These are phyloP conservation scores for Plasmodium blacklocki DNA, from an alignment of 169 alveolate species.

Conservation along the genomic window DNA sequence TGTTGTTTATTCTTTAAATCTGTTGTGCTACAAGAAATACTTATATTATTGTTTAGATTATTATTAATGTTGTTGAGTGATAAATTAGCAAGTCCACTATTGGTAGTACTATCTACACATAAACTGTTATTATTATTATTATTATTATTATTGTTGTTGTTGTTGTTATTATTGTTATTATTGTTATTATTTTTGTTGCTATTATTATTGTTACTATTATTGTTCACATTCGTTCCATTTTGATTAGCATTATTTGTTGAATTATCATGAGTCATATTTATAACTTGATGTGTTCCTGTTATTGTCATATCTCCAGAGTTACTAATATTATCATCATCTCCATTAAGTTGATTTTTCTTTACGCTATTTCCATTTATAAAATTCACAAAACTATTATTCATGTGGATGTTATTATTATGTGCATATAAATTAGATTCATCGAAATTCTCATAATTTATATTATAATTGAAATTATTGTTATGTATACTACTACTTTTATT, in stretches of 20 bases:
- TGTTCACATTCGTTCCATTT: conserved; percentile 30
- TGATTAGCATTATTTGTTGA: conserved; percentile 26
- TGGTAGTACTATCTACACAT: conserved; percentile 30
- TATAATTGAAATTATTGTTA: conserved; percentile 56
- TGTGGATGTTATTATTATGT: conserved; percentile 49
- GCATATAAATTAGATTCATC: conserved; percentile 66
- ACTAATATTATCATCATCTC: conserved; percentile 64
- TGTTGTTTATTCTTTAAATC: conserved; percentile 68
- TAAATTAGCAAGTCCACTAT: conserved; percentile 41
- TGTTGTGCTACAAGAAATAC: conserved; percentile 23
- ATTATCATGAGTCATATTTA: conserved; percentile 37
- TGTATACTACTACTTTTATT: conserved; percentile 52
- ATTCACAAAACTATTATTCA: conserved; percentile 61
- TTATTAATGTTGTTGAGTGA: conserved; percentile 30
- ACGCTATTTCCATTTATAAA: conserved; percentile 37
- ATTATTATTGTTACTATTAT: too few species aligned
- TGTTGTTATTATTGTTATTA: too few species aligned
- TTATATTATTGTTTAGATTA: conserved; percentile 25
- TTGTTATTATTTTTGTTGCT: neutral
- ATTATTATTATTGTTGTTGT: too few species aligned
- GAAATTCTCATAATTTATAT: conserved; percentile 58
- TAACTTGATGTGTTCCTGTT: conserved; percentile 36
- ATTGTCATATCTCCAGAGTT: conserved; percentile 66
- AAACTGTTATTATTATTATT: neutral
- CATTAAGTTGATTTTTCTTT: conserved; percentile 49